Evolutionary conservation across 1,284 basidiomycete genomes (phyloP).

Genomic region (Fomitopsis palustris): DNA sequence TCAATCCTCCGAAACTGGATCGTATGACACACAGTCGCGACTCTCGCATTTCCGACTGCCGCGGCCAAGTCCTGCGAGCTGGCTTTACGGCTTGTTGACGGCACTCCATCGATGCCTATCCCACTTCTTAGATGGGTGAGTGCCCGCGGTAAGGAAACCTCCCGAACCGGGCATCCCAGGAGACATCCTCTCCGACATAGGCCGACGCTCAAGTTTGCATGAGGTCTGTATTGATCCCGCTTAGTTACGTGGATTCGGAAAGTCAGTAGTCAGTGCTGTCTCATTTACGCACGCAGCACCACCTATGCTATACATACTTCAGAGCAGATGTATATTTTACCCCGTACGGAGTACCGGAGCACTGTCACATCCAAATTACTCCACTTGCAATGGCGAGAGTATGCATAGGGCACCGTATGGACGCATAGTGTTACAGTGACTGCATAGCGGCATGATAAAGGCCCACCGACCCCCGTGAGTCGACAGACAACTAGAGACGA

Average conservation of each 20-base stretch:
- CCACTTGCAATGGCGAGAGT: not conserved
- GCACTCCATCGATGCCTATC: no score
- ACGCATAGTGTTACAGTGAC: slow-evolving; percentile 26
- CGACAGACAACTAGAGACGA: slow-evolving; percentile 2
- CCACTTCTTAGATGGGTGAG: no score
- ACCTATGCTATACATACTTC: no score
- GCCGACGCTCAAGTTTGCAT: not conserved
- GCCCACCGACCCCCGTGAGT: slow-evolving; percentile 15
- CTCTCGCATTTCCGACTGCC: not conserved
- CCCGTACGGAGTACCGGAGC: not conserved
- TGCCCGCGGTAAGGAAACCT: not conserved
- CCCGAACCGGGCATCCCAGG: not conserved
- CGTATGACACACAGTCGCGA: not conserved
- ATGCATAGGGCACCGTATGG: slow-evolving; percentile 16
- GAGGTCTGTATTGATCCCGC: no score
- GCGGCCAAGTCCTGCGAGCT: not conserved
- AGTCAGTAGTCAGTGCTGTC: no score
- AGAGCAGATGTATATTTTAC: not conserved
- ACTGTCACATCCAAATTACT: not conserved
- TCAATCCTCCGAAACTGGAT: not conserved
- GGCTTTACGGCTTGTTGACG: no score
- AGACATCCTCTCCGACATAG: not conserved
- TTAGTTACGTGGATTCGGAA: no score
- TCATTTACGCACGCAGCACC: no score
- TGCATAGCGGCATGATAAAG: slow-evolving; percentile 24